Conservation (phyloP, 352 stramenopile species). For the Globisporangium nagaii region DNA sequence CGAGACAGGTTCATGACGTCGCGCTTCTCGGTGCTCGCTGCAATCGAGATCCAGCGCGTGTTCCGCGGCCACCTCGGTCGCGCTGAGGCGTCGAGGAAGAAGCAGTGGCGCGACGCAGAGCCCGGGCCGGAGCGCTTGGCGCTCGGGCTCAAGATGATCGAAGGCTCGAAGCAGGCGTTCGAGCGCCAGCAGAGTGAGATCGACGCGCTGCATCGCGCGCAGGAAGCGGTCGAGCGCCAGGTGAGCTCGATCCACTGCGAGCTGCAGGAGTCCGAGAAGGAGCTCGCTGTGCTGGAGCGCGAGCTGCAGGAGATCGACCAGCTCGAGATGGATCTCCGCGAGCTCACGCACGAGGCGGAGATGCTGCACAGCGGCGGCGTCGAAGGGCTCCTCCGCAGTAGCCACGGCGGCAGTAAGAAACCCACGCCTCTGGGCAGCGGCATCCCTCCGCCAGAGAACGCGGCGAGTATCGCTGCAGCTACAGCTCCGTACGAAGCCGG, state of each 20-base stretch:
- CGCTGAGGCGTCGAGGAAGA: conserved; percentile 49
- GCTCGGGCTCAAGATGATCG: conserved; percentile 88
- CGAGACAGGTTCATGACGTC: conserved; percentile 59
- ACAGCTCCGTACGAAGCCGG: conserved; percentile 36
- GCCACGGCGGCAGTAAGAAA: conserved; percentile 15
- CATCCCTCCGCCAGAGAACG: conserved; percentile 21
- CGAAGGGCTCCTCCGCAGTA: conserved; percentile 35
- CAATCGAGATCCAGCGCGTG: conserved; percentile 87
- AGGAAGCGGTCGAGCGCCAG: conserved; percentile 85
- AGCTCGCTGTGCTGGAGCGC: conserved; percentile 85
- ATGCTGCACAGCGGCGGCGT: conserved; percentile 68
- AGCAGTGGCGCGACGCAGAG: conserved; percentile 83
- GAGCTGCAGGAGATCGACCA: conserved; percentile 93
- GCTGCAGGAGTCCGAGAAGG: conserved; percentile 88
- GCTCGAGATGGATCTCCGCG: conserved; percentile 83
- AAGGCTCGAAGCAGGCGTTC: conserved; percentile 91
- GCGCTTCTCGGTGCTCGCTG: conserved; percentile 69
- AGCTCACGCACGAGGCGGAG: conserved; percentile 90
- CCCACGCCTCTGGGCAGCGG: conserved; percentile 41
- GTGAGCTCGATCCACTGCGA: conserved; percentile 88
- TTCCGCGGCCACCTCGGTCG: conserved; percentile 85
- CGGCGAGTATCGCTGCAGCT: conserved; percentile 4
- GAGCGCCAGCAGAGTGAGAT: conserved; percentile 90
- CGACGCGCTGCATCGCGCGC: conserved; percentile 87
- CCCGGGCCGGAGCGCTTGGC: conserved; percentile 87